Evolutionary conservation across 768 basidiomycete genomes (phyloP), one percentile per base, ranked within the genome.

Genomic region (Neoboletus magnificus): DNA sequence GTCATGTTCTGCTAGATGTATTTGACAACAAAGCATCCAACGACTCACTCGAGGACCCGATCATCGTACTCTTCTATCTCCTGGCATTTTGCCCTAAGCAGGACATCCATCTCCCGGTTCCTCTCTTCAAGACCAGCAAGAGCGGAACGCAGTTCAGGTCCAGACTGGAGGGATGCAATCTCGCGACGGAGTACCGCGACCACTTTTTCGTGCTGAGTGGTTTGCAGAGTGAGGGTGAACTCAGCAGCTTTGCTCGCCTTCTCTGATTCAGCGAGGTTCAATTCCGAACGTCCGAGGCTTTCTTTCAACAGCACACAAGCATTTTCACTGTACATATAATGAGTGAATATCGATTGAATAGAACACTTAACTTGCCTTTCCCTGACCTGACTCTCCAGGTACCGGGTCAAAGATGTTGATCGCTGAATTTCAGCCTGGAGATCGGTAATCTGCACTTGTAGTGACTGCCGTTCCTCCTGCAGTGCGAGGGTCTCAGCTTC

Each of bases 1-100:
- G 46, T 51, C 45, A 54, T 36, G 16, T 11, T 52, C 41, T 43
- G 40, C 36, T 27, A 46, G 33, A 39, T 35, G 41, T 50, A 27
- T 61, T 47, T 48, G 47, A 39, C 48, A 48, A 53, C 18, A 16
- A 53, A 57, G 22, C 18, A 23, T 10, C n/a, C 42, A 27, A 37
- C 11, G 29, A 59, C 58, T 61, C 71, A 92, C 90, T 86, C 87
- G 56, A 92, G 81, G 49, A 84, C 82, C 35, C 82, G 82, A 65
- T 93, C 91, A 62, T 93, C 90, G 53, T 92, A 89, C 62, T 87
- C 88, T 65, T 92, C 90, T 53, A 92, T 89, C 72, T 92, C 90
- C 15, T 77, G 69, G 56, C 85, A 88, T 69, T 91, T 92, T 41
- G 71, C 75, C 54, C 77, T 78, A 42, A 92, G 72, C 42, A 89